These are phyloP conservation scores for Fomitiporia mediterranea DNA, from an alignment of 1,284 basidiomycete genomes.

Conservation along the genomic window DNA sequence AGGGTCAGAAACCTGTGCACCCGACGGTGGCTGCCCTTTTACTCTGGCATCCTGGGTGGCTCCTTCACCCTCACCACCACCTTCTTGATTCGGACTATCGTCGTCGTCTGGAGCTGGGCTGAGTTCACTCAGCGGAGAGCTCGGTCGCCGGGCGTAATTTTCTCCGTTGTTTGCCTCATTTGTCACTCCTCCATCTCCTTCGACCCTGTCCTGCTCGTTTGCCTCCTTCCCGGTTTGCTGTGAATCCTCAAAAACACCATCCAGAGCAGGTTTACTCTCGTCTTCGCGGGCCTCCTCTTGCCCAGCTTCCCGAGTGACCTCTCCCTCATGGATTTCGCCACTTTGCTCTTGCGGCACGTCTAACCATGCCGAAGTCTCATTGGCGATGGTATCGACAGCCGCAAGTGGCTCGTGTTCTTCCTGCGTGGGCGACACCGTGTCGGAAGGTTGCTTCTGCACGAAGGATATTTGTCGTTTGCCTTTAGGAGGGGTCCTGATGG, in stretches of 20 bases:
- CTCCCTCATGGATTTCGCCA: conserved; percentile 1
- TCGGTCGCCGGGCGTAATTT: conserved; percentile 5
- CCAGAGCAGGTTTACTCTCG: background rate
- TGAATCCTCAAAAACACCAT: background rate
- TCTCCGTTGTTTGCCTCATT: background rate
- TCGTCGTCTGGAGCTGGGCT: conserved; percentile 15
- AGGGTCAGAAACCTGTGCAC: background rate
- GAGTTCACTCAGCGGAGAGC: conserved; percentile 18
- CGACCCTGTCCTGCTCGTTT: background rate
- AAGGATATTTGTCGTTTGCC: conserved; percentile 1
- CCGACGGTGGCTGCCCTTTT: background rate
- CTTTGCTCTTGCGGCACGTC: conserved; percentile 6
- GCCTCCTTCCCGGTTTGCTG: background rate
- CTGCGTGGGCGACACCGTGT: conserved; percentile 4
- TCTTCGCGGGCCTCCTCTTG: background rate
- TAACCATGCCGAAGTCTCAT: conserved; percentile 5
- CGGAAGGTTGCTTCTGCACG: background rate
- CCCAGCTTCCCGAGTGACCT: background rate
- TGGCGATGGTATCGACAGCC: background rate
- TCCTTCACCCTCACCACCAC: background rate
- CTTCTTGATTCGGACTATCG: conserved; percentile 6
- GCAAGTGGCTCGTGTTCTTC: conserved; percentile 2
- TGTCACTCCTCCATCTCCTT: background rate
- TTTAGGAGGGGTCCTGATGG: background rate
- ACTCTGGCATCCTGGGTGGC: background rate